Percentiles rank a stretch among this genome's conserved stretches.
Evolutionary conservation across 805 yeast species (phyloP).

Genomic region (Starmera dryadoides): DNA sequence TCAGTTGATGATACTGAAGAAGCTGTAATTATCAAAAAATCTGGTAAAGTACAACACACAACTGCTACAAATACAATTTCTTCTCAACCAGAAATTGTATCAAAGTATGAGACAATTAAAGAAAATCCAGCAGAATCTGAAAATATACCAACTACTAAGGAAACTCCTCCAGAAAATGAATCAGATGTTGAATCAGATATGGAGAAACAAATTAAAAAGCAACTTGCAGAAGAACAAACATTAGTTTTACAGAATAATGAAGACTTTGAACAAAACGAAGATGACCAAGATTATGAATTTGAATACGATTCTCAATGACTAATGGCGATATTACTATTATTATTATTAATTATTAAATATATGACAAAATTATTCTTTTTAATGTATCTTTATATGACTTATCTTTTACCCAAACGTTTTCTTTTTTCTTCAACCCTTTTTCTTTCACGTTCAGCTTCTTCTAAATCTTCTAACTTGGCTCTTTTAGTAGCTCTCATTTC

Average conservation of each 20-base stretch:
- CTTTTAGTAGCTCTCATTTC: constrained; percentile 61
- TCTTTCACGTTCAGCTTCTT: constrained; percentile 59
- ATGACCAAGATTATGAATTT: constrained; percentile 32
- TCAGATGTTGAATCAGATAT: constrained; percentile 9
- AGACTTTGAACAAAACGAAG: constrained; percentile 7
- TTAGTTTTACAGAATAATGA: constrained; percentile 1
- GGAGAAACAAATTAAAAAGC: constrained; percentile 9
- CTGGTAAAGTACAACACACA: neutral
- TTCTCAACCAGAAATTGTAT: no score
- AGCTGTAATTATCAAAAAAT: neutral
- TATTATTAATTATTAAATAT: neutral
- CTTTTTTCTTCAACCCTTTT: constrained; percentile 38
- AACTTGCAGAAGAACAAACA: constrained; percentile 6
- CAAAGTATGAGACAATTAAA: no score
- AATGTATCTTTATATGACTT: neutral
- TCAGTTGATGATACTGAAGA: constrained; percentile 3
- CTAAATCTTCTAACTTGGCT: constrained; percentile 71
- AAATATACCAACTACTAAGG: no score
- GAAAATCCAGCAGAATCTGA: no score
- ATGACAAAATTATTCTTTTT: neutral
- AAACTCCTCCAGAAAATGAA: neutral
- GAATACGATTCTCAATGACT: constrained; percentile 27
- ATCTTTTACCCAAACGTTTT: constrained; percentile 22
- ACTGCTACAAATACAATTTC: no score
- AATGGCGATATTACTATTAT: neutral